Percentiles rank a stretch among this genome's conserved stretches.
These are phyloP conservation scores for Russula olivacea DNA, from an alignment of 768 basidiomycete genomes.

Conservation along the genomic window DNA sequence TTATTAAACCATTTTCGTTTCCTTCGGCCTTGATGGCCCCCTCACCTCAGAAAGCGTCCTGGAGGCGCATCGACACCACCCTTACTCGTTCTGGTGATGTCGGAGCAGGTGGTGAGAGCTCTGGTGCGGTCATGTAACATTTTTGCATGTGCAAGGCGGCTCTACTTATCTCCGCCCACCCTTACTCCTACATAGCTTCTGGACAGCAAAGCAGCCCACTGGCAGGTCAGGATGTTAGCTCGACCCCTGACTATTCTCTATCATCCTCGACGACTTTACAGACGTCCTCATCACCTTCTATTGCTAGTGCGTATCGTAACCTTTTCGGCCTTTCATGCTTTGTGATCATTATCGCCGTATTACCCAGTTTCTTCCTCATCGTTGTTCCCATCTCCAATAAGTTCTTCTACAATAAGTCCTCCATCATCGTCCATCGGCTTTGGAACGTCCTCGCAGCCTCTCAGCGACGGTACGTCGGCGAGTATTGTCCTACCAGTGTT, in stretches of 20 bases:
- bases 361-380: not conserved
- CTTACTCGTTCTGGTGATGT: not conserved
- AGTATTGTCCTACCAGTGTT: not conserved
- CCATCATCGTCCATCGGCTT: not conserved
- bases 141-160: not conserved
- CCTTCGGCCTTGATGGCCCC: slow-evolving; percentile 16
- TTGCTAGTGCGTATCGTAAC: not conserved
- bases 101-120: not conserved
- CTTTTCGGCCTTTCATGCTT: not conserved
- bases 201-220: not conserved
- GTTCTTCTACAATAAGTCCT: not conserved
- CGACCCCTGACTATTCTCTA: not conserved
- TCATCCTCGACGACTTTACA: not conserved
- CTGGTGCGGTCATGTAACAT: not conserved
- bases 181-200: not conserved
- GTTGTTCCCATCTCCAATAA: not conserved
- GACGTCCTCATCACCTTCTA: not conserved
- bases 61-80: slow-evolving; percentile 4
- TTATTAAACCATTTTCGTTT: not conserved
- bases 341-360: not conserved
- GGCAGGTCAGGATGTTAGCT: not conserved
- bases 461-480: not conserved
- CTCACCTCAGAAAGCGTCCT: not conserved
- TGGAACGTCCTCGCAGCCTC: not conserved
- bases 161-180: not conserved